Conservation (phyloP, 306 rosid species). For the Rosa persica region DNA sequence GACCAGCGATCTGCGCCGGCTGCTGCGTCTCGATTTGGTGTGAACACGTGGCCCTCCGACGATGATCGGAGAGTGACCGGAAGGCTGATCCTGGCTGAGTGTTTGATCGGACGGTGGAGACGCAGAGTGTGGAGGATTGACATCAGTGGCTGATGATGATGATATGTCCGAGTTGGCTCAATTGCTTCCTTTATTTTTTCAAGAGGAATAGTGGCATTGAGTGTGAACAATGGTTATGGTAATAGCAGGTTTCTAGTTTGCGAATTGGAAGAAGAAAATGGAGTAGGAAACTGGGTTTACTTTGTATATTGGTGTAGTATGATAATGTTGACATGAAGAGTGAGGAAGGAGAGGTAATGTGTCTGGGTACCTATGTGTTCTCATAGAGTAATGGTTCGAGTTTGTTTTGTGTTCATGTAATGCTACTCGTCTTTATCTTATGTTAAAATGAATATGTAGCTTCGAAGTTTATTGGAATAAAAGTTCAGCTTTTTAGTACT, state of each 20-base stretch:
- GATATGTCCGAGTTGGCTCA: constrained; percentile 34
- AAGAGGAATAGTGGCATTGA: constrained; percentile 53
- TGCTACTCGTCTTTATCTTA: neutral
- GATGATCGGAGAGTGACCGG: neutral
- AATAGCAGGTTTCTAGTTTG: constrained; percentile 7
- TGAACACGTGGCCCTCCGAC: neutral
- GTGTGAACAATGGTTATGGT: constrained; percentile 22
- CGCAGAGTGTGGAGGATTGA: neutral
- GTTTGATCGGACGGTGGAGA: constrained; percentile 10
- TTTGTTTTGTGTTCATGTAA: neutral
- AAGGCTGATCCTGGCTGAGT: neutral
- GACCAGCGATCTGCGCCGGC: constrained; percentile 50
- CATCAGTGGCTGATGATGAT: neutral
- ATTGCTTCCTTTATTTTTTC: constrained; percentile 76
- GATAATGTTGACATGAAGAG: neutral
- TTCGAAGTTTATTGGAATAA: neutral
- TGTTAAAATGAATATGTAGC: neutral
- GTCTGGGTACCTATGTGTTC: neutral
- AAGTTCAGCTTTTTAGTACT: neutral
- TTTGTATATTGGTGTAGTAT: constrained; percentile 23
- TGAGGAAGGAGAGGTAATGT: neutral
- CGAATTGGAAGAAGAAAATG: neutral
- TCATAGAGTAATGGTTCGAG: neutral
- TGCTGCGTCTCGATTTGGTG: constrained; percentile 55
- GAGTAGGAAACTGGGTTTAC: constrained; percentile 2